Evolutionary conservation across 306 rosid genomes (phyloP), one percentile per base, ranked within the genome.

Genomic region (Hylodesmum podocarpum): DNA sequence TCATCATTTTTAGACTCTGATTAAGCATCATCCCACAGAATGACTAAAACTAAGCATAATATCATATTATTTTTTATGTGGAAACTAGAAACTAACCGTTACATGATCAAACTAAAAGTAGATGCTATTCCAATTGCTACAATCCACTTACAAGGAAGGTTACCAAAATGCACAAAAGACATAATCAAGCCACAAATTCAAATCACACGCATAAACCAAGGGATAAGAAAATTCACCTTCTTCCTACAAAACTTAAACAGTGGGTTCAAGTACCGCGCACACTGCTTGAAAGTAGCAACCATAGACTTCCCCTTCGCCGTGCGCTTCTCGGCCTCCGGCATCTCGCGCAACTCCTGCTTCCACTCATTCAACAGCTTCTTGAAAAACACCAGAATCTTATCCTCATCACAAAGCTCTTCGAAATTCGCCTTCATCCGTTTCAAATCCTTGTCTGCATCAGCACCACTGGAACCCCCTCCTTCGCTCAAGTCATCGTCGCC

Each of bases 261-360:
- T 1, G 99, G 99, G 62, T 86, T 86, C 87, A 96, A 81, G 79
- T 96, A 96, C 3, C 99, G 92, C 0, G 97, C 98, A 13, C 99
- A 96, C 77, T 96, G 99, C 89, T 96, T 96, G 75, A 92, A 92
- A 0, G 99, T 96, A 5, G 99, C 99, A 15, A 96, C 98, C 96
- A 87, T 90, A 21, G 98, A 88, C 78, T 91, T 96, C 81, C 97
- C 97, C 68, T 96, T 96, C 0, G 98, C 98, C 0, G 99, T 93
- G 31, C 98, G 83, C 89, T 84, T 88, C 88, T 89, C 97, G 13
- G 87, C 40, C 53, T 89, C 94, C 0, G 91, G 82, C 96, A 81
- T 96, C 87, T 96, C 97, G 19, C 80, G 78, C 89, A 96, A 79
- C 67, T 96, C 99, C 87, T 96, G 97, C 2, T 93, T 89, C 98